These are phyloP conservation scores for Butyriboletus regius DNA, from an alignment of 1,284 basidiomycete species.

Conservation along the genomic window DNA sequence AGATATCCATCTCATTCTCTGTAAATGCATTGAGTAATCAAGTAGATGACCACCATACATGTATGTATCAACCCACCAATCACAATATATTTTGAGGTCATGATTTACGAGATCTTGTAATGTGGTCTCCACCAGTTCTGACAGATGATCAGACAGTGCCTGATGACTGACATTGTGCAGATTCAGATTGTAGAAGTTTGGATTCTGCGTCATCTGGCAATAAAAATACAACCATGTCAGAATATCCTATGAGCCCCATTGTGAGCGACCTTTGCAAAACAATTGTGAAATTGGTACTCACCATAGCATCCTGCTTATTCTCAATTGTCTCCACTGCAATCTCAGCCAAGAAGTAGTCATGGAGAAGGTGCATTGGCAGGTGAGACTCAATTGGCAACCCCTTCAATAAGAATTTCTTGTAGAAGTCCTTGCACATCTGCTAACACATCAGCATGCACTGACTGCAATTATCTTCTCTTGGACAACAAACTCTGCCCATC, in stretches of 20 bases:
- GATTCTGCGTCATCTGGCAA: constrained; percentile 90
- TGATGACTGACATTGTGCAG: constrained; percentile 88
- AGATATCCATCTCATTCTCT: constrained; percentile 91
- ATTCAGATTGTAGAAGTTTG: constrained; percentile 94
- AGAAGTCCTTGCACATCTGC: constrained; percentile 93
- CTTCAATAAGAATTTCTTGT: constrained; percentile 96
- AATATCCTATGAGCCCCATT: constrained; percentile 57
- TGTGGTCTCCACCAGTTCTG: constrained; percentile 91
- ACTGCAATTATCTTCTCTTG: constrained; percentile 76
- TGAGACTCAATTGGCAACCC: constrained; percentile 97
- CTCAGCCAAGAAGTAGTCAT: constrained; percentile 98
- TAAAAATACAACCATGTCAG: constrained; percentile 95
- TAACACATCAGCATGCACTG: constrained; percentile 96
- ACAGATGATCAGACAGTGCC: constrained; percentile 88
- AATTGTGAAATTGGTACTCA: constrained; percentile 33
- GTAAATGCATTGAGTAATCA: constrained; percentile 12
- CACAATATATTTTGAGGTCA: constrained; percentile 89
- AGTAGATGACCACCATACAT: not conserved
- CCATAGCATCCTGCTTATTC: constrained; percentile 95
- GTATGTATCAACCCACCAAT: constrained; percentile 58
- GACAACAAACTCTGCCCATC: constrained; percentile 94
- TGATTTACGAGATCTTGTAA: constrained; percentile 84
- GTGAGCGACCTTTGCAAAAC: constrained; percentile 3
- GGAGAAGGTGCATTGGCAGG: constrained; percentile 75
- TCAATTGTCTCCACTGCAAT: constrained; percentile 98